A percentile compares a stretch with the other conserved stretches of the same genome.
phyloP scores from a whole-genome alignment of 306 rosid species.

The Fragaria ananassa region DNA sequence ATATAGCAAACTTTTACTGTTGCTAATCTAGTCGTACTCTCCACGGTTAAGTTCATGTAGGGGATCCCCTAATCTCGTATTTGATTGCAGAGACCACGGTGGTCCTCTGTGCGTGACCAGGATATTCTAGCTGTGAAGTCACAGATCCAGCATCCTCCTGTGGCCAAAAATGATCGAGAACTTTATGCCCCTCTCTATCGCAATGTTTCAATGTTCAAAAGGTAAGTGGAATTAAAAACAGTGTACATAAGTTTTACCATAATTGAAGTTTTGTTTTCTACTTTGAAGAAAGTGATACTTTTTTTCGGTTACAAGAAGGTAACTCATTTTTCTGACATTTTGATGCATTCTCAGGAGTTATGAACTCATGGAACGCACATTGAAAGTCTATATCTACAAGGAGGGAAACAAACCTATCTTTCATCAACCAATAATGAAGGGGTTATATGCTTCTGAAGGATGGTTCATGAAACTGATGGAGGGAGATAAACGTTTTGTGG shows the following conservation, averaged over 20 bases:
- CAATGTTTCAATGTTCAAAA: constrained; percentile 83
- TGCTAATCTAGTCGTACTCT: constrained; percentile 16
- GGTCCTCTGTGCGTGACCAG: constrained; percentile 70
- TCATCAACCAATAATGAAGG: constrained; percentile 80
- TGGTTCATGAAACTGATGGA: constrained; percentile 98
- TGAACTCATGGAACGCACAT: constrained; percentile 80
- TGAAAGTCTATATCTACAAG: constrained; percentile 79
- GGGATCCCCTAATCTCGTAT: constrained; percentile 12
- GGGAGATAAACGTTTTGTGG: constrained; percentile 59
- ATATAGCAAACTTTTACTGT: constrained; percentile 7
- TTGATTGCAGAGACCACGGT: constrained; percentile 66
- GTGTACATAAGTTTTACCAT: not conserved
- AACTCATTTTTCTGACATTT: constrained; percentile 7
- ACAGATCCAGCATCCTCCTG: constrained; percentile 62
- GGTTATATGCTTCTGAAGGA: constrained; percentile 90
- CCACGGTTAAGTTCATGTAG: constrained; percentile 20
- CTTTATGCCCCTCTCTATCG: constrained; percentile 78
- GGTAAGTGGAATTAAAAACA: constrained; percentile 35
- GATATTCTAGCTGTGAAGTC: constrained; percentile 68
- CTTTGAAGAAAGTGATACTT: not conserved
- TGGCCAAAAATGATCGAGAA: constrained; percentile 46
- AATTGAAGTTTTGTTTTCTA: not conserved
- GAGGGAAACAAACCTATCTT: constrained; percentile 86
- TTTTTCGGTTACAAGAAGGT: not conserved
- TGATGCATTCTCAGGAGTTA: constrained; percentile 65